Percentiles rank a stretch among this genome's conserved stretches.
Conservation (phyloP, 495 filamentous ascomycete genomes). For the Wilcoxina mikolae region DNA sequence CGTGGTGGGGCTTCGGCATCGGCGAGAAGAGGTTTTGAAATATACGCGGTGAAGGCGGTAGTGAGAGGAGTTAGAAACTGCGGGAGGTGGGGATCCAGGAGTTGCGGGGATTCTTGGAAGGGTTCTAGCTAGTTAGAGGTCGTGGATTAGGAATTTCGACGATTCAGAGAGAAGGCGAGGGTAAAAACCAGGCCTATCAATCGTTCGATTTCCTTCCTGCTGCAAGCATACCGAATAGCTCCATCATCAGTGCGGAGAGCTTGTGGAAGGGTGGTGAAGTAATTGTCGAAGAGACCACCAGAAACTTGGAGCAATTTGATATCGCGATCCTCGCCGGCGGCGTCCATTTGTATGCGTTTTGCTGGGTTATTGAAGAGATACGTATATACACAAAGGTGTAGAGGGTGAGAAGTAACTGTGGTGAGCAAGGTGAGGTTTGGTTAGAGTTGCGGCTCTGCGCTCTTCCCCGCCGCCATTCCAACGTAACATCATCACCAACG, state of each 20-base stretch:
- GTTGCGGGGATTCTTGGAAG: constrained; percentile 90
- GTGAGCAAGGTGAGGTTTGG: too few species aligned
- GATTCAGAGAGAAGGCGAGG: constrained; percentile 35
- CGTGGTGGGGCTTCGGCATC: constrained; percentile 12
- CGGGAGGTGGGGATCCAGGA: constrained; percentile 78
- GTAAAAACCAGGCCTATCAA: background rate
- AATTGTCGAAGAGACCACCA: constrained; percentile 49
- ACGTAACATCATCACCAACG: too few species aligned
- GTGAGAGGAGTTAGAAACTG: constrained; percentile 57
- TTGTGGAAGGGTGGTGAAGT: constrained; percentile 39
- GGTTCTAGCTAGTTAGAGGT: constrained; percentile 51
- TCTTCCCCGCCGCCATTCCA: background rate
- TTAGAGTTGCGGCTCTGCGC: background rate
- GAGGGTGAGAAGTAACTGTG: too few species aligned
- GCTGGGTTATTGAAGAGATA: too few species aligned
- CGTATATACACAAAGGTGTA: too few species aligned
- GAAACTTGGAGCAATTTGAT: constrained; percentile 60
- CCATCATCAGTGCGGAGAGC: constrained; percentile 10
- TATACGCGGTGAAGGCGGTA: constrained; percentile 55
- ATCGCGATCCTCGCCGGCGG: constrained; percentile 43
- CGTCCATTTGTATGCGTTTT: background rate
- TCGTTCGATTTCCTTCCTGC: constrained; percentile 5
- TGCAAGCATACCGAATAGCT: background rate
- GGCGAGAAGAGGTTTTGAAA: constrained; percentile 27
- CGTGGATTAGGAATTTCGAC: constrained; percentile 28